Evolutionary conservation across 23 red algal genomes (phyloP).

Genomic region (Chondrus crispus): DNA sequence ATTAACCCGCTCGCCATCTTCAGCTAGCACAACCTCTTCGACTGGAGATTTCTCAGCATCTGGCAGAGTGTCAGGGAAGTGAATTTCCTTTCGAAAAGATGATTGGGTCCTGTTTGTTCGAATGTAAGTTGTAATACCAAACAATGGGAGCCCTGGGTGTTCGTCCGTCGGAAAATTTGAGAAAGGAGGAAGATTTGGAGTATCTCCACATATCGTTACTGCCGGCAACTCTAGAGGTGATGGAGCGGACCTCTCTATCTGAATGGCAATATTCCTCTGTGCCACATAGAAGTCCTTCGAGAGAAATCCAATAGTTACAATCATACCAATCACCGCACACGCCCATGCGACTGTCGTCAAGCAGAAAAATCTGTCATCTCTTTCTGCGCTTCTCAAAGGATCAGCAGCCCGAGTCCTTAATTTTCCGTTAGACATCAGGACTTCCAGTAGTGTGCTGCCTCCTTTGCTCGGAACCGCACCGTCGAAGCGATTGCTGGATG

Average conservation of each 20-base stretch:
- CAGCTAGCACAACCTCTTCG: conserved; percentile 26
- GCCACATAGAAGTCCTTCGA: conserved; percentile 34
- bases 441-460: not conserved
- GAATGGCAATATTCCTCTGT: conserved; percentile 43
- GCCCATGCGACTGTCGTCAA: conserved; percentile 37
- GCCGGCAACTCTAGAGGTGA: conserved; percentile 30
- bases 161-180: conserved; percentile 32
- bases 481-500: not conserved
- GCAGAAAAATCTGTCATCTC: conserved; percentile 35
- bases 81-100: not conserved
- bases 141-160: conserved; percentile 40
- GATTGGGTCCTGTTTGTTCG: not conserved
- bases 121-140: conserved; percentile 25
- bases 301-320: conserved; percentile 57
- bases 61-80: conserved; percentile 5
- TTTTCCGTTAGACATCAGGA: conserved; percentile 37
- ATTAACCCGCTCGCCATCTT: not conserved
- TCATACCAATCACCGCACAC: conserved; percentile 56
- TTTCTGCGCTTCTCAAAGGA: not conserved
- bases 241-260: conserved; percentile 23
- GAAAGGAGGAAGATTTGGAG: conserved; percentile 7
- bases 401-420: not conserved
- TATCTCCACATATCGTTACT: conserved; percentile 42
- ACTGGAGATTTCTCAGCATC: not conserved
- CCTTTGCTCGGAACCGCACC: not conserved